Conservation (phyloP, 139 green algal species). For the Asterochloris erici region DNA sequence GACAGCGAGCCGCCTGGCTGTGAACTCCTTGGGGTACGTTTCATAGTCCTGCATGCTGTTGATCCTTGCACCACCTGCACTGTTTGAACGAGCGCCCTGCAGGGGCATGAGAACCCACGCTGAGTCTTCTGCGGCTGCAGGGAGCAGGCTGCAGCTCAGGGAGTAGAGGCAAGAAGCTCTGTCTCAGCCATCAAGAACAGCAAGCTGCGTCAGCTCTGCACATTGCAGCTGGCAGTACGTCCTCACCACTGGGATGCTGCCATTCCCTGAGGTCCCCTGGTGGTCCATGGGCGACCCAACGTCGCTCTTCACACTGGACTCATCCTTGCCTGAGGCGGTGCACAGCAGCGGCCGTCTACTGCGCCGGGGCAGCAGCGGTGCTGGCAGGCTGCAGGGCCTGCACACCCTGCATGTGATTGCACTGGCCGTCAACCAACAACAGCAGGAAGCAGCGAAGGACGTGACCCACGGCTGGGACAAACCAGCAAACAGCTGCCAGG, state of each 20-base stretch:
- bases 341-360: neutral
- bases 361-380: neutral
- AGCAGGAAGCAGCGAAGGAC: no score
- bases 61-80: neutral
- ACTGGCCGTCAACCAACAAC: no score
- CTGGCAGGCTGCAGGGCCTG: no score
- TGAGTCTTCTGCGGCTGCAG: neutral
- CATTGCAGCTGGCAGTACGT: neutral
- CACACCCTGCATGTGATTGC: no score
- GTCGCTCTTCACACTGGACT: neutral
- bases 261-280: neutral
- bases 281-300: conserved; percentile 7
- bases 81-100: neutral
- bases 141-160: neutral
- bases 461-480: no score
- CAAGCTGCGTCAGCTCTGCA: neutral
- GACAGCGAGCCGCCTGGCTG: conserved; percentile 18
- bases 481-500: no score
- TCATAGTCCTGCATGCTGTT: conserved; percentile 16
- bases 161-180: neutral
- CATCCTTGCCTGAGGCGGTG: neutral
- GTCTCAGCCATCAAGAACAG: neutral
- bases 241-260: neutral
- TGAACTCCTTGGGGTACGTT: conserved; percentile 21
- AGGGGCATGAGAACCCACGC: neutral